Percentiles rank a stretch among this genome's conserved stretches.
Evolutionary conservation across 2,329 filamentous ascomycete genomes (phyloP).

Genomic region (Penicillium corylophilum): DNA sequence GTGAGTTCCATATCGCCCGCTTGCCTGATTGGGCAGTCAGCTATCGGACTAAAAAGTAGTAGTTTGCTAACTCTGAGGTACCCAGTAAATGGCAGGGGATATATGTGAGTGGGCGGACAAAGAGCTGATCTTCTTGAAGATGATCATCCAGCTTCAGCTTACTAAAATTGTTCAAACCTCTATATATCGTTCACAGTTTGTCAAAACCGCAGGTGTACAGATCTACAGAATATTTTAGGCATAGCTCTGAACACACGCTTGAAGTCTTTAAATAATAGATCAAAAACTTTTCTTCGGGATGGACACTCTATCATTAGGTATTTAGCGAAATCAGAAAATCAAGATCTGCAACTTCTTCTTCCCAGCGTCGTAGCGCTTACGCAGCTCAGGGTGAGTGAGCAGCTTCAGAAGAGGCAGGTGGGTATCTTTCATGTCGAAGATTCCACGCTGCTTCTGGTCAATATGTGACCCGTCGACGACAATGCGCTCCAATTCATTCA

Average conservation of each 20-base stretch:
- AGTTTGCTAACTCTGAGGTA: neutral
- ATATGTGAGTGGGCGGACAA: neutral
- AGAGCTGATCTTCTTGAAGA: neutral
- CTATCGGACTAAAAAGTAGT: neutral
- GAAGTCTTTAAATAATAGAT: neutral
- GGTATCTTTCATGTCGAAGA: constrained; percentile 94
- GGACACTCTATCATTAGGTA: neutral
- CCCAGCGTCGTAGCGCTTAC: constrained; percentile 62
- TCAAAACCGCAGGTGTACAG: neutral
- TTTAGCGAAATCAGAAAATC: constrained; percentile 45
- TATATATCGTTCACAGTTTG: no score
- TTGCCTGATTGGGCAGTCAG: constrained; percentile 6
- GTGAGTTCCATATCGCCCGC: constrained; percentile 15
- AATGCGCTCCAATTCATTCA: constrained; percentile 71
- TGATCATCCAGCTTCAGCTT: neutral
- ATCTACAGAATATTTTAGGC: neutral
- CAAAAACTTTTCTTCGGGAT: neutral
- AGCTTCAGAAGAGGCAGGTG: constrained; percentile 76
- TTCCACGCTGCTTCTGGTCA: constrained; percentile 88
- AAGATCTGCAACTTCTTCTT: constrained; percentile 53
- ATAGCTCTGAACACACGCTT: neutral
- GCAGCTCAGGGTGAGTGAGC: constrained; percentile 68
- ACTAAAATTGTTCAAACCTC: no score
- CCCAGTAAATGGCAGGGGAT: neutral
- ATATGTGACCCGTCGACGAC: constrained; percentile 90